phyloP scores from a whole-genome alignment of 805 yeast genomes.

The Candida piceae region DNA sequence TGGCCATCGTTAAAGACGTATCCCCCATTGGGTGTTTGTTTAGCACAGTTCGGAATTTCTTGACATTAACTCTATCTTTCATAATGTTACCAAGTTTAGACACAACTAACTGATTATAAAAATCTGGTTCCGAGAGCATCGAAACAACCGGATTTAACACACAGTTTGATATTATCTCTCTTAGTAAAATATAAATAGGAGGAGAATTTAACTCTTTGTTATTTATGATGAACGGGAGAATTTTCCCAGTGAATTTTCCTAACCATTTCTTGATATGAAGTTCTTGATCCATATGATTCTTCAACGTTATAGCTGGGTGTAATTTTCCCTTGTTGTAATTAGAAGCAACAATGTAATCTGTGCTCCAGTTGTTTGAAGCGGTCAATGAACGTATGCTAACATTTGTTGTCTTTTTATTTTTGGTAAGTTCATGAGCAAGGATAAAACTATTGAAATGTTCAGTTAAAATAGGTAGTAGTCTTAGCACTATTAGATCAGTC shows the following conservation, averaged over 20 bases:
- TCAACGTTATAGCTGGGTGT: conserved; percentile 51
- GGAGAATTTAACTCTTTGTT: conserved; percentile 41
- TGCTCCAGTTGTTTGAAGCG: conserved; percentile 31
- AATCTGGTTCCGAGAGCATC: conserved; percentile 67
- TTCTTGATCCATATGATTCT: conserved; percentile 29
- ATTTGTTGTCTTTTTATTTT: conserved; percentile 18
- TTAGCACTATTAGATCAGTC: conserved; percentile 51
- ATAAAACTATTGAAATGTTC: conserved; percentile 55
- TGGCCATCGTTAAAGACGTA: background rate
- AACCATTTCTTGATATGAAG: conserved; percentile 47
- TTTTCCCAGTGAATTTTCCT: conserved; percentile 32
- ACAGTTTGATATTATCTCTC: conserved; percentile 59
- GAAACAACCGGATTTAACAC: conserved; percentile 47
- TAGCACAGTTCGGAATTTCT: conserved; percentile 62
- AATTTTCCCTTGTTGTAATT: conserved; percentile 46
- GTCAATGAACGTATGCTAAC: conserved; percentile 14
- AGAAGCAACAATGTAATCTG: conserved; percentile 38
- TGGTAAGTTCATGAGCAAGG: conserved; percentile 34
- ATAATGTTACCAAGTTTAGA: conserved; percentile 57
- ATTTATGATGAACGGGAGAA: conserved; percentile 50
- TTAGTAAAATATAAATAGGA: conserved; percentile 43
- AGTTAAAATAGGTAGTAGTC: conserved; percentile 59
- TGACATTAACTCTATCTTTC: conserved; percentile 70
- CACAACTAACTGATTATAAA: conserved; percentile 63
- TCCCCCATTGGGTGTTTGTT: conserved; percentile 50